A percentile compares a stretch with the other conserved stretches of the same genome.
These are phyloP conservation scores for Globisporangium echinulatum DNA, from an alignment of 352 stramenopile genomes.

Conservation along the genomic window DNA sequence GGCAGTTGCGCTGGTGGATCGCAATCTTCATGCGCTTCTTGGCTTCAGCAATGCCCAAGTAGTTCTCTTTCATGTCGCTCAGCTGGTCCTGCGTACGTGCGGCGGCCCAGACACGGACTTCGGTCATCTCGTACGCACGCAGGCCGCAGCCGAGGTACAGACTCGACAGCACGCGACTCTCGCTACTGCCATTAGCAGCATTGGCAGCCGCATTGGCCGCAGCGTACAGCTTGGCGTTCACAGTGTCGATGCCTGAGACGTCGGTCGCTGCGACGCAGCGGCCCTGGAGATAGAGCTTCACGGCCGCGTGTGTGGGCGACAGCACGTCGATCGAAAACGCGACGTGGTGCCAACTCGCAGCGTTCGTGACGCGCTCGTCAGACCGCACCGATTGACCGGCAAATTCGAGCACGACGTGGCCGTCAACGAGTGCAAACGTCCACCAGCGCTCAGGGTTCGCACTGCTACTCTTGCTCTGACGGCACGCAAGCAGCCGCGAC, in stretches of 20 bases:
- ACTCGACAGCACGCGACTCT: slow-evolving; percentile 18
- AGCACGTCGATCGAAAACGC: slow-evolving; percentile 63
- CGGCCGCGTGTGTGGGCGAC: slow-evolving; percentile 32
- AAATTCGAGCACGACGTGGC: slow-evolving; percentile 42
- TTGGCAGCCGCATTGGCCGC: not conserved
- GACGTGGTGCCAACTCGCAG: slow-evolving; percentile 54
- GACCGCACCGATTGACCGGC: slow-evolving; percentile 33
- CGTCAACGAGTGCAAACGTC: slow-evolving; percentile 38
- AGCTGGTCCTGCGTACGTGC: slow-evolving; percentile 66
- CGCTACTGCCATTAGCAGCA: not conserved
- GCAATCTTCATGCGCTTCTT: slow-evolving; percentile 82
- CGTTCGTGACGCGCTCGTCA: slow-evolving; percentile 32
- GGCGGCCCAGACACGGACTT: slow-evolving; percentile 74
- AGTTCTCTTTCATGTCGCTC: slow-evolving; percentile 84
- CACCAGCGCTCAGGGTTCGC: slow-evolving; percentile 20
- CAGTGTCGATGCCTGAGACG: slow-evolving; percentile 23
- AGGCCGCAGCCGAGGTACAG: slow-evolving; percentile 43
- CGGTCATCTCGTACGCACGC: slow-evolving; percentile 58
- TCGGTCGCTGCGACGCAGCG: slow-evolving; percentile 47
- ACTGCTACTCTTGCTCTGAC: slow-evolving; percentile 11
- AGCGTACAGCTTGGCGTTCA: slow-evolving; percentile 17
- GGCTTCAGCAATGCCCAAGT: slow-evolving; percentile 72
- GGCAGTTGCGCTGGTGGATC: slow-evolving; percentile 80
- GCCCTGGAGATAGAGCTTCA: slow-evolving; percentile 61
- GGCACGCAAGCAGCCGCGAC: slow-evolving; percentile 9